Base-by-base conservation (phyloP, 768 basidiomycete genomes). In the Boletellus ananas region DNA sequence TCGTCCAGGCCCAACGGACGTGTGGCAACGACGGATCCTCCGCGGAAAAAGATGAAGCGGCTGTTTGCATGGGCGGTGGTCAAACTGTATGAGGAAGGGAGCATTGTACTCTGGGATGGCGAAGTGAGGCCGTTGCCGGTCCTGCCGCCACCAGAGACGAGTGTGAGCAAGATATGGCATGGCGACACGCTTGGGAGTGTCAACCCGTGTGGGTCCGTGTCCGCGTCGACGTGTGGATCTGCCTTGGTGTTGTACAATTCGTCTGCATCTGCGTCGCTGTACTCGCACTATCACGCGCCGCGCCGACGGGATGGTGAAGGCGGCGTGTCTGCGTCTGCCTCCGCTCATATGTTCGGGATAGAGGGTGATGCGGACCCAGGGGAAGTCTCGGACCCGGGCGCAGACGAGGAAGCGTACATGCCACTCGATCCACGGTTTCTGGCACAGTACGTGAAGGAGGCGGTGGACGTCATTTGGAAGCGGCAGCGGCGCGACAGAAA, bases 31-130 rank as follows among this genome's bases (percentile, higher is more conserved):
- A 29, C 37, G 3, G 70, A 44, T 57, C 68, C 56, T 47, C 64
- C 46, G 62, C 65, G 31, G 51, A 66, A 53, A 21, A 83, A 82
- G 66, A 78, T 80, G 66, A 88, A 87, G 59, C 75, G 85, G 9
- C 73, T 91, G 3, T 91, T 88, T 66, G 66, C 70, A 17, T 80
- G 78, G 72, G 83, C 84, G 0, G 72, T 90, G 45, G 70, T 79
- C 17, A 77, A 83, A 61, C 68, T 90, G 18, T 72, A 81, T 43
- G 74, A 80, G 47, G 87, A 90, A 50, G 90, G 89, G n/a, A 80
- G 77, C 48, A 80, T 90, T 50, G 73, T 89, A 1, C 65, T 87
- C 3, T 88, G 85, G 82, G 83, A 87, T 50, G 85, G 86, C 0
- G 80, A 83, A 3, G 70, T 72, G 13, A 72, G 74, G 10, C 61